A percentile compares a stretch with the other conserved stretches of the same genome.
These are phyloP conservation scores for Detonula confervacea DNA, from an alignment of 352 stramenopile genomes.

Conservation along the genomic window DNA sequence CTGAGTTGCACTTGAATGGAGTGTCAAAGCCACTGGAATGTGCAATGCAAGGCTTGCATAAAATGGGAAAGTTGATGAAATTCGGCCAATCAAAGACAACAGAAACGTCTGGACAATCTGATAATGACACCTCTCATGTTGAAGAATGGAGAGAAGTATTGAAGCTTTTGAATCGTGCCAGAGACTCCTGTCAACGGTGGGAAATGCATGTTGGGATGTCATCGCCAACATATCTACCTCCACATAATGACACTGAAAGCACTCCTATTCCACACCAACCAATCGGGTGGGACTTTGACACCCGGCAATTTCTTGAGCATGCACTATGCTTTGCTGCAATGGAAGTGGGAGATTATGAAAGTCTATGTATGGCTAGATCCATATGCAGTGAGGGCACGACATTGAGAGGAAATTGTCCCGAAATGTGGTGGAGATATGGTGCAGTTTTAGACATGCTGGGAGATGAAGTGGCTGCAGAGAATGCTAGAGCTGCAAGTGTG, in stretches of 20 bases:
- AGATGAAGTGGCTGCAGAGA: constrained; percentile 77
- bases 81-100: constrained; percentile 39
- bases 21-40: constrained; percentile 17
- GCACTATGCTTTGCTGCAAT: constrained; percentile 74
- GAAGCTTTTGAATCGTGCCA: constrained; percentile 48
- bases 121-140: constrained; percentile 1
- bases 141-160: constrained; percentile 71
- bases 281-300: constrained; percentile 71
- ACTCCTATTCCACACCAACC: constrained; percentile 18
- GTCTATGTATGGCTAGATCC: constrained; percentile 67
- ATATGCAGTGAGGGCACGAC: constrained; percentile 78
- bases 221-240: constrained; percentile 37
- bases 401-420: constrained; percentile 73
- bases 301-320: constrained; percentile 73
- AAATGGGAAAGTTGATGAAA: constrained; percentile 70
- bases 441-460: constrained; percentile 74
- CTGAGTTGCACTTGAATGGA: constrained; percentile 28
- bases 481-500: constrained; percentile 70
- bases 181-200: constrained; percentile 54
- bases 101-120: constrained; percentile 5
- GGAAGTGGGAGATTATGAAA: constrained; percentile 71
- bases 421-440: constrained; percentile 82
- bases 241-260: neutral
- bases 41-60: constrained; percentile 60
- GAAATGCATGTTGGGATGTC: constrained; percentile 48